Conservation (phyloP, 169 alveolate species). For the Besnoitia besnoiti region DNA sequence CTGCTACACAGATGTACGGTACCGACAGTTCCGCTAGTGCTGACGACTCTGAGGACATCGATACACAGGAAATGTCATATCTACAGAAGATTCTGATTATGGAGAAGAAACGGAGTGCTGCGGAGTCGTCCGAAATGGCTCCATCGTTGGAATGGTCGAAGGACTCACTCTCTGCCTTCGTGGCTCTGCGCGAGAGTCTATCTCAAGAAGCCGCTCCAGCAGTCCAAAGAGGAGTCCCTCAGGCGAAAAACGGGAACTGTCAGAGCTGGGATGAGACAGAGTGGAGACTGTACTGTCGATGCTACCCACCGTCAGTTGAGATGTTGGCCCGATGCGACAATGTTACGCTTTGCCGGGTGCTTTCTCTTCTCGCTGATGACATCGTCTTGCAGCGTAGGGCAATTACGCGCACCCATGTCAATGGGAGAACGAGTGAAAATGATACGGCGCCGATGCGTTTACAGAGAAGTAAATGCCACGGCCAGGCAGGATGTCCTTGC, state of each 20-base stretch:
- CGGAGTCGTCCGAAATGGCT: background rate
- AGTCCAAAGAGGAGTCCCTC: background rate
- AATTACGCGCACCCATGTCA: background rate
- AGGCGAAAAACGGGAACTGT: background rate
- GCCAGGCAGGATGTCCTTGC: slow-evolving; percentile 16
- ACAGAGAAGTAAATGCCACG: background rate
- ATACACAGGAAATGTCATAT: background rate
- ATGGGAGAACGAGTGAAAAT: background rate
- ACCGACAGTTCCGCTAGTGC: background rate
- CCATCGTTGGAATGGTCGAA: background rate
- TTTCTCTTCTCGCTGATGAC: background rate
- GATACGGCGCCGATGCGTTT: background rate
- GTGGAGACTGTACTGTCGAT: slow-evolving; percentile 29
- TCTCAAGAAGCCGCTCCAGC: background rate
- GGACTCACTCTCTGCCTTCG: background rate
- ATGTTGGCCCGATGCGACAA: background rate
- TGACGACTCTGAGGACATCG: background rate
- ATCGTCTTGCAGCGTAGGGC: background rate
- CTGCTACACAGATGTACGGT: too few species aligned
- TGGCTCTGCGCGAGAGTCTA: background rate
- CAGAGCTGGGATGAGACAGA: background rate
- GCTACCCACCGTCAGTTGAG: slow-evolving; percentile 14
- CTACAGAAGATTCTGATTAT: background rate
- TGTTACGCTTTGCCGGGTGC: slow-evolving; percentile 29
- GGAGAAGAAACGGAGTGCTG: background rate